Base-by-base conservation (phyloP, 306 rosid genomes). In the Calophaca sinica region DNA sequence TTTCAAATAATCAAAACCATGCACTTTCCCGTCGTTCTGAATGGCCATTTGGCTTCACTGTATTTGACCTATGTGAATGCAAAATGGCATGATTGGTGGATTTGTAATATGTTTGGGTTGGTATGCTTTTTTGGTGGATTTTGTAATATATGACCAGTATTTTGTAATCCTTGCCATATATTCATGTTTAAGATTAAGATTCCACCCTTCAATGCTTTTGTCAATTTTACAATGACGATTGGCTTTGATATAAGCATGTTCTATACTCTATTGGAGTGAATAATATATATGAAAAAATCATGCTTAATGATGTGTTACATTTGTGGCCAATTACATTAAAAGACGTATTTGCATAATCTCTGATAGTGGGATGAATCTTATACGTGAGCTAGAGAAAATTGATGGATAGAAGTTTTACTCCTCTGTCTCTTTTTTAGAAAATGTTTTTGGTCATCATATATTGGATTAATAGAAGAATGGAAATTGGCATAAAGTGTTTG, bases 91-190 rank as follows among this genome's bases (percentile, higher is more conserved):
- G 57, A 29, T 64, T 65, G 49, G n/a, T 38, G 48, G 36, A 44
- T 44, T 31, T 70, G 15, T 69, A n/a, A 26, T 9, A 52, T 42
- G 77, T 61, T 49, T 71, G 59, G 57, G n/a, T 15, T 10, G 0
- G 26, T 36, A 70, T 49, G 26, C 10, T 8, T 41, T 57, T 70
- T 11, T 14, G 1, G 7, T 38, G 41, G 13, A 13, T 26, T 55
- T 20, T 39, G 26, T 11, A 12, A 31, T n/a, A 46, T 33, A 38
- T 50, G 31, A 38, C 44, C 54, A 38, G 28, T 51, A 49, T 62
- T 62, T 62, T 74, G 70, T 48, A 50, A 74, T 74, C 49, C 45
- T 45, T 59, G 46, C 53, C 68, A 29, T 57, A 31, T 50, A 20
- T 33, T 20, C 26, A 20, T 20, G 26, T 0, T 20, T 20, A 20